These are phyloP conservation scores for Euphorbia peplus DNA, from an alignment of 345 rosid genomes.

Conservation along the genomic window DNA sequence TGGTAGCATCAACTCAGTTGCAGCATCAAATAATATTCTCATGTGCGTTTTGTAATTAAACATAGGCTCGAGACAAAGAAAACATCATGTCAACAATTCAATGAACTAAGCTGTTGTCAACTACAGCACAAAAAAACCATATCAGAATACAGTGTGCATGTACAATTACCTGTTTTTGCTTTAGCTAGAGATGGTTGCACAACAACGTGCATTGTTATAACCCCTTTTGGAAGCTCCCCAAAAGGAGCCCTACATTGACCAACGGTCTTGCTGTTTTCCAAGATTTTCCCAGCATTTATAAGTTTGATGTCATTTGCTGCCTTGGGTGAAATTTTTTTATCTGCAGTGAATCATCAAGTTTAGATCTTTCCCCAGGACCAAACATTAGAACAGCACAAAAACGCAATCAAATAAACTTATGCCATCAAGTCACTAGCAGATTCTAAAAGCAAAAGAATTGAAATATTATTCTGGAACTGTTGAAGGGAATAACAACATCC, in stretches of 20 bases:
- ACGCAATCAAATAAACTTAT: neutral
- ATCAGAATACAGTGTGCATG: neutral
- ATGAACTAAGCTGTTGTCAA: neutral
- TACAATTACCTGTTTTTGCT: conserved; percentile 63
- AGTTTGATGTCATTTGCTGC: conserved; percentile 77
- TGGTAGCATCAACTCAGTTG: neutral
- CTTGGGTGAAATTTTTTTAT: conserved; percentile 75
- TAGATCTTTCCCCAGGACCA: neutral
- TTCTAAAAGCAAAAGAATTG: neutral
- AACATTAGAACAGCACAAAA: conserved; percentile 1
- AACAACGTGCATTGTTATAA: conserved; percentile 93
- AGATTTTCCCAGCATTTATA: conserved; percentile 83
- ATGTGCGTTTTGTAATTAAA: neutral
- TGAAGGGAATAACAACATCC: neutral
- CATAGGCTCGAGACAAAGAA: neutral
- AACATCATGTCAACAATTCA: neutral
- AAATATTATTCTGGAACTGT: neutral
- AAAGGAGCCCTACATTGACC: conserved; percentile 80
- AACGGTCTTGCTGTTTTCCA: conserved; percentile 82
- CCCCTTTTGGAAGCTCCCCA: conserved; percentile 65
- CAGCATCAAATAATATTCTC: neutral
- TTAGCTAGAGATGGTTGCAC: conserved; percentile 75
- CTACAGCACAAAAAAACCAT: neutral
- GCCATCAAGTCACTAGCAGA: neutral
- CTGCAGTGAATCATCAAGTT: conserved; percentile 34